Evolutionary conservation across 805 yeast species (phyloP).

Genomic region (Metschnikowia gruessii): DNA sequence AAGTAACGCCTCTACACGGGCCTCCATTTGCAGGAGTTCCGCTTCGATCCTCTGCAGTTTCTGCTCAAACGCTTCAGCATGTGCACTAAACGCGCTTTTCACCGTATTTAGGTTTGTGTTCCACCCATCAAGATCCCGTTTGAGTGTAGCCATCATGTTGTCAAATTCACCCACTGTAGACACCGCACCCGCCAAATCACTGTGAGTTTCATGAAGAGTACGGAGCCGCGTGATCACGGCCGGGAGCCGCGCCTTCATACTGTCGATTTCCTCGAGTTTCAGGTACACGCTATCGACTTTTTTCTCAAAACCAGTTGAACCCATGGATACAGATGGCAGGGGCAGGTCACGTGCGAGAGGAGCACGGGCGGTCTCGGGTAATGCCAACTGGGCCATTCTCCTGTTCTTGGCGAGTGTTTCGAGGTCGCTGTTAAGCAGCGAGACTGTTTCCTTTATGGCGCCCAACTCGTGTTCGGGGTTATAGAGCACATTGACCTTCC

Average conservation of each 20-base stretch:
- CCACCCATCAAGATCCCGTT: constrained; percentile 32
- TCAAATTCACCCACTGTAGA: constrained; percentile 28
- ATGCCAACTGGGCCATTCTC: constrained; percentile 18
- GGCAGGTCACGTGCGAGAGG: neutral
- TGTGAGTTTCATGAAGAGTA: constrained; percentile 32
- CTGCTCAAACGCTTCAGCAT: constrained; percentile 22
- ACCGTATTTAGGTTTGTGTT: constrained; percentile 23
- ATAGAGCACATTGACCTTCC: constrained; percentile 34
- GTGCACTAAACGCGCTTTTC: constrained; percentile 24
- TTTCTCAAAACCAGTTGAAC: constrained; percentile 12
- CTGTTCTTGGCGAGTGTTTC: constrained; percentile 25
- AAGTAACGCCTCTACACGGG: constrained; percentile 4
- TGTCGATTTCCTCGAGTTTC: constrained; percentile 28
- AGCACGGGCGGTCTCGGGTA: constrained; percentile 2
- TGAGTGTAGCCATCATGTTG: constrained; percentile 23
- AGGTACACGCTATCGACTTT: constrained; percentile 28
- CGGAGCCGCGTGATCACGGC: constrained; percentile 28
- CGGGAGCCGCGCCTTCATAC: constrained; percentile 24
- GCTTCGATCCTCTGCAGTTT: constrained; percentile 9
- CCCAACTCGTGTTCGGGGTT: constrained; percentile 34
- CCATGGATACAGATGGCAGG: neutral
- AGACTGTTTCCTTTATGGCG: constrained; percentile 25
- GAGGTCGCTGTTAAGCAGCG: constrained; percentile 24
- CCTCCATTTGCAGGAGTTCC: constrained; percentile 4
- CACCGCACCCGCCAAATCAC: constrained; percentile 30